Evolutionary conservation across 257 asterid genomes (phyloP), one percentile per base, ranked within the genome.

Genomic region (Scutellaria barbata): DNA sequence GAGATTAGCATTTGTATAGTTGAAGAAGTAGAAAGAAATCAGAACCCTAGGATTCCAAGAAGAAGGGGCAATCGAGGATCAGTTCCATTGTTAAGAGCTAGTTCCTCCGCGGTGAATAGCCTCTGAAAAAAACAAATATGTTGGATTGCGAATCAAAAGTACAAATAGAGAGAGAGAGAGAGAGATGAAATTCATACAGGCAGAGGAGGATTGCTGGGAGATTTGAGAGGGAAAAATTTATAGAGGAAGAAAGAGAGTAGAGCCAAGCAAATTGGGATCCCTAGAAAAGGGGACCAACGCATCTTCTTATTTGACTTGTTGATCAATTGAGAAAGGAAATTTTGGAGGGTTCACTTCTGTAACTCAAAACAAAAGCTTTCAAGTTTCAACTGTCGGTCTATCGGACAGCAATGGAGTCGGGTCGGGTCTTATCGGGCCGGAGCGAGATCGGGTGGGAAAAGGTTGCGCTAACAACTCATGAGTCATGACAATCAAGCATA

Each of bases 31-130:
- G 7, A 48, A 63, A 42, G 22, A 52, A 67, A 65, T 43, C 16
- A 13, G 37, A 82, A 92, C 96, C 98, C 97, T 54, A 93, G 81
- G 70, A 93, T 85, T 42, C 86, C 92, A 40, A 90, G 94, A 74
- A 86, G 85, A 68, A 90, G 87, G 62, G 98, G 96, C 84, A 85
- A 77, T 18, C 70, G 80, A 41, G 88, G 84, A 76, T 85, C 85
- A 47, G 92, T 74, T 54, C 97, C 98, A 83, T 90, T 93, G 78
- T 85, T 81, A 58, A 67, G 80, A 70, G 94, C 78, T 65, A 93
- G 84, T 50, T 85, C 89, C 72, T 86, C 92, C 16, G 66, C 85
- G 48, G 83, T 75, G 79, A 87, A 90, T 18, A 93, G 25, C 78
- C 81, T 89, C 90, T 84, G 84, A 22, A 60, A 61, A 50, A 1